phyloP scores from a whole-genome alignment of 1,284 basidiomycete genomes.

The Boletus sp. region DNA sequence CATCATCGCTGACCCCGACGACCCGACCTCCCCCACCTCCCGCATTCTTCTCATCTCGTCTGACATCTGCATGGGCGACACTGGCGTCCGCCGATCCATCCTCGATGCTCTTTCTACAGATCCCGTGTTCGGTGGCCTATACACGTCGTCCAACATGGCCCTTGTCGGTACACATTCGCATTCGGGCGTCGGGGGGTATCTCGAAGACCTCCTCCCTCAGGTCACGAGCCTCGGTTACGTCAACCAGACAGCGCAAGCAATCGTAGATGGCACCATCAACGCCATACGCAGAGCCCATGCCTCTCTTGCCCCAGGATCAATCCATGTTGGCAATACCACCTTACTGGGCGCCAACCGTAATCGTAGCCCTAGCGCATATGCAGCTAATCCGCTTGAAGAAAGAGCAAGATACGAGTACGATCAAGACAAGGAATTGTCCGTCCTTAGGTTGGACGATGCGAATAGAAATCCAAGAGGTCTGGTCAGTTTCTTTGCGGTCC shows the following conservation, averaged over 20 bases:
- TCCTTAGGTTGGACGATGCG: slow-evolving; percentile 65
- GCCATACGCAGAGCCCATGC: slow-evolving; percentile 72
- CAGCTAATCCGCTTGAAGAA: slow-evolving; percentile 71
- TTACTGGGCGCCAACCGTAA: slow-evolving; percentile 74
- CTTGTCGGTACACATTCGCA: slow-evolving; percentile 80
- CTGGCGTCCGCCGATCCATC: slow-evolving; percentile 73
- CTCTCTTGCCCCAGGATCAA: slow-evolving; percentile 59
- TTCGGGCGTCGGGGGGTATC: slow-evolving; percentile 79
- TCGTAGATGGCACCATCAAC: slow-evolving; percentile 68
- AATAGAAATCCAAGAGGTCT: slow-evolving; percentile 64
- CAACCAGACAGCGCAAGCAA: slow-evolving; percentile 67
- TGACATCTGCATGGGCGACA: slow-evolving; percentile 82
- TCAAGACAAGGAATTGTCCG: slow-evolving; percentile 71
- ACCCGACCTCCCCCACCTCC: slow-evolving; percentile 47
- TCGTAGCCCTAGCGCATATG: slow-evolving; percentile 72
- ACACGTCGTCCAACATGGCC: slow-evolving; percentile 73
- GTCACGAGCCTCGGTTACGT: slow-evolving; percentile 78
- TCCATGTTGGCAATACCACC: slow-evolving; percentile 71
- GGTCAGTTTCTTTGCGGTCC: slow-evolving; percentile 79
- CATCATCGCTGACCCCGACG: slow-evolving; percentile 60
- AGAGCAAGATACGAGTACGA: slow-evolving; percentile 67
- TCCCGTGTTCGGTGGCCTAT: slow-evolving; percentile 61
- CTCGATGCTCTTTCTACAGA: slow-evolving; percentile 56
- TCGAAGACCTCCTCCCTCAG: slow-evolving; percentile 78
- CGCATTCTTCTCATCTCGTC: slow-evolving; percentile 79